Percentiles rank a stretch among this genome's conserved stretches.
Conservation (phyloP, 768 basidiomycete genomes). For the Mrakia blollopis region DNA sequence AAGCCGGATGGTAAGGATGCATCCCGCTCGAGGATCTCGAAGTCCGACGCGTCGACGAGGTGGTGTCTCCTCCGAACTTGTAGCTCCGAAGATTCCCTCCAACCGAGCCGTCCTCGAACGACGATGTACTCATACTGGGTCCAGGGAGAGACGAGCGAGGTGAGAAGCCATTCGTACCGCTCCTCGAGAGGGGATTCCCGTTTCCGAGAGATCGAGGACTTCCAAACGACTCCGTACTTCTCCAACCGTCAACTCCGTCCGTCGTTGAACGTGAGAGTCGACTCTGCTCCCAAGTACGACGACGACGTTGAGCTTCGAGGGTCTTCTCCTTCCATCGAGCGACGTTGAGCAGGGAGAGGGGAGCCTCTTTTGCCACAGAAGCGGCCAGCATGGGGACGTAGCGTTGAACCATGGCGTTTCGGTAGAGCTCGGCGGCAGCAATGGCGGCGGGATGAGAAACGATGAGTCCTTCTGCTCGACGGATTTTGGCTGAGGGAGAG, state of each 20-base stretch:
- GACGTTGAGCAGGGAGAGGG: background rate
- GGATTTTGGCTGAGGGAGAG: background rate
- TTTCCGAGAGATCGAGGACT: no score
- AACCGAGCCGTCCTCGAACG: slow-evolving; percentile 11
- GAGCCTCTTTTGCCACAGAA: background rate
- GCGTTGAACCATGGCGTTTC: background rate
- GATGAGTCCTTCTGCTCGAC: background rate
- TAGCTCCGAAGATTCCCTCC: background rate
- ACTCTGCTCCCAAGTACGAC: background rate
- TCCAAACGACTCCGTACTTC: slow-evolving; percentile 10
- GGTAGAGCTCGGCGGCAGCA: background rate
- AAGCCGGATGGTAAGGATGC: background rate
- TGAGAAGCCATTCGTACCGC: background rate
- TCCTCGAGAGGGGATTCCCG: background rate
- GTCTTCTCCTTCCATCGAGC: slow-evolving; percentile 13
- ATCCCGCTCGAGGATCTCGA: background rate
- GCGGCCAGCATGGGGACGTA: background rate
- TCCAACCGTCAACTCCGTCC: slow-evolving; percentile 1
- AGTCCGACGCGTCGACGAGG: background rate
- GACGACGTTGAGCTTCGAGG: background rate
- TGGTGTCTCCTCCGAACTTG: background rate
- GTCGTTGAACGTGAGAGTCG: background rate
- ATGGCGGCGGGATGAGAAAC: background rate
- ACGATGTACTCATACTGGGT: slow-evolving; percentile 1
- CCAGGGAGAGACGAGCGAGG: background rate